Evolutionary conservation across 208 protist species (phyloP).

Genomic region (Trypanosoma cruzi): DNA sequence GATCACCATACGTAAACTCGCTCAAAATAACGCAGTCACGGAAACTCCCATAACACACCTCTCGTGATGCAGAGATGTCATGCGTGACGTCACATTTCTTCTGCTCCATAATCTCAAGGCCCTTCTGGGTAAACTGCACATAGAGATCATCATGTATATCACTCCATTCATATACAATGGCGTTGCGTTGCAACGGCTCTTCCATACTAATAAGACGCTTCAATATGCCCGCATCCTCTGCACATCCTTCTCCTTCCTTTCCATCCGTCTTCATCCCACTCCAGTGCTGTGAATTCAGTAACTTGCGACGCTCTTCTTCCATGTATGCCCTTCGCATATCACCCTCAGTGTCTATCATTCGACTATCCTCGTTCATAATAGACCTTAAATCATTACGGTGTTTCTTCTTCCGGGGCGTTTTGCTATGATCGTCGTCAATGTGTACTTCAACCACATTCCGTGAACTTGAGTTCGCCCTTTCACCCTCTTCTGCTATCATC

Average conservation of each 20-base stretch:
- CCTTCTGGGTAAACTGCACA: slow-evolving; percentile 33
- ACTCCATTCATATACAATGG: slow-evolving; percentile 46
- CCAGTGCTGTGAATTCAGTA: slow-evolving; percentile 5
- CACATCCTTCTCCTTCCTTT: not conserved
- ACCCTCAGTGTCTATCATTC: slow-evolving; percentile 2
- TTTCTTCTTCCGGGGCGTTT: slow-evolving; percentile 12
- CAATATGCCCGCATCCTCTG: not conserved
- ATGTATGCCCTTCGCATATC: slow-evolving; percentile 22
- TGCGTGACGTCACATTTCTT: not conserved
- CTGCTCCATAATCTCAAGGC: slow-evolving; percentile 21
- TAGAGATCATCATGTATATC: slow-evolving; percentile 51
- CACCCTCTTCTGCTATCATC: not conserved
- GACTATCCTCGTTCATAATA: slow-evolving; percentile 4
- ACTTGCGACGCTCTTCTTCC: slow-evolving; percentile 16
- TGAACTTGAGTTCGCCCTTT: not conserved
- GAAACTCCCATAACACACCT: not conserved
- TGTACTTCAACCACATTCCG: not conserved
- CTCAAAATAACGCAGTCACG: slow-evolving; percentile 16
- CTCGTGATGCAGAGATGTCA: not conserved
- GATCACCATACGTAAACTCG: slow-evolving; percentile 32
- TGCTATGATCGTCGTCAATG: not conserved
- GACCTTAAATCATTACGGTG: slow-evolving; percentile 12
- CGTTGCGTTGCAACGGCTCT: slow-evolving; percentile 46
- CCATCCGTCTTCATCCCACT: not conserved
- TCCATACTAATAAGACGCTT: slow-evolving; percentile 34